Base-by-base conservation (phyloP, 345 rosid species). In the Orychophragmus violaceus region DNA sequence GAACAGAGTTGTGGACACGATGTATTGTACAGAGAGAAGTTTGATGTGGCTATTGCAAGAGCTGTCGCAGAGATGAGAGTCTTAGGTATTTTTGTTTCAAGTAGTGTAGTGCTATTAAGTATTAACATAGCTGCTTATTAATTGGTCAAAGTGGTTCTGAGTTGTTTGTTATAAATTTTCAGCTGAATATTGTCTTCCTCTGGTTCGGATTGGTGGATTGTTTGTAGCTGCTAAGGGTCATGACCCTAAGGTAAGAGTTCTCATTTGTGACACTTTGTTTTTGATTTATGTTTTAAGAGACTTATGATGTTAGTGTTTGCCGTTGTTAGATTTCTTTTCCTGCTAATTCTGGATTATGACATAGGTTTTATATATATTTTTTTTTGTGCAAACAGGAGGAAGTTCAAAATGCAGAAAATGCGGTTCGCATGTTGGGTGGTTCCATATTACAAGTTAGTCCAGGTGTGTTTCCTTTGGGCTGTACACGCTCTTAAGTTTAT, bases 211-310 rank as follows among this genome's bases (percentile, higher is more conserved):
- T 64, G 97, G 96, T 69, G 98, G 98, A 58, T 79, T 93, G 80
- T 88, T 93, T 79, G 77, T 88, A 39, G 98, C 98, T 78, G 92
- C 97, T 4, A 93, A 93, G 80, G 98, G 98, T 78, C 96, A 86
- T 64, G 81, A 88, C 78, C 98, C 98, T 69, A 79, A 84, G 77
- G 98, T 90, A 62, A 48, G 80, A 55, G 23, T 63, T 17, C 51
- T 8, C 3, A 50, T 45, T 61, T 57, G 21, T 42, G 51, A 32
- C 42, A 12, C 18, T 11, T 30, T 16, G n/a, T 21, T 70, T 67
- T 24, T 2, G 0, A n/a, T 16, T 13, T 25, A 6, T 53, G 53
- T 53, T 25, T 65, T n/a, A 7, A 18, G 13, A 23, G 39, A 11
- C 12, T 13, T 36, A 39, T 52, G 60, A 13, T 70, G 36, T 33